Base-by-base conservation (phyloP, 1,139 yeast species). In the Protomyces macrosporus region DNA sequence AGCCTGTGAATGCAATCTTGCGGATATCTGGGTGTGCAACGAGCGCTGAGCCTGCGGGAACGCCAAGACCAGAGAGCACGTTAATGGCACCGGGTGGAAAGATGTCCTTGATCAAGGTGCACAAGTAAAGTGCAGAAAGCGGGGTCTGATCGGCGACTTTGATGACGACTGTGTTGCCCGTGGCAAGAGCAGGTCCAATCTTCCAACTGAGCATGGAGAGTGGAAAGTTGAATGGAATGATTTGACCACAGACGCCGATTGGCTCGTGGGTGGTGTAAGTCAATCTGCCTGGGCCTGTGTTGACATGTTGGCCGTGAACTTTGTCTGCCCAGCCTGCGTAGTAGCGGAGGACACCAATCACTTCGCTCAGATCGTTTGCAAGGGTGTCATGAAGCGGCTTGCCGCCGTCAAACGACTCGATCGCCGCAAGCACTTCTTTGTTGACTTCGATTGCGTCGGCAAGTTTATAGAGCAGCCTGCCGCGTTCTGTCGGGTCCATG, bases 191-290 rank as follows among this genome's bases (percentile, higher is more conserved):
- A 36, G 97, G 96, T 36, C 90, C 97, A 59, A 88, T 81, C 45
- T 91, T 91, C 71, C 98, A 81, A 1, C 97, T 84, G 67, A 91
- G 88, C 98, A 91, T 91, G 4, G 97, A 95, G 60, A 87, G 79
- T 30, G 98, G 98, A 77, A 91, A 91, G 75, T 91, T 91, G 97
- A 97, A 91, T 23, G 98, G 95, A 70, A 88, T 84, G 70, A 87
- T 85, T 72, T 86, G 89, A 16, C 87, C 95, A 72, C 88, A 85
- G 32, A 88, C 91, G 34, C 95, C 95, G 69, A 77, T 81, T 54
- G 97, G 97, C 74, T 87, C 93, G 74, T 86, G 88, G 64, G 87
- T 76, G 42, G 96, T 88, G 77, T 86, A 88, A 16, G 88, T 89
- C 70, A 87, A 80, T 75, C 85, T 85, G 66, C 80, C 81, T 45